Evolutionary conservation across 257 asterid species (phyloP), one percentile per base, ranked within the genome.

Genomic region (Nicotiana tomentosiformis): DNA sequence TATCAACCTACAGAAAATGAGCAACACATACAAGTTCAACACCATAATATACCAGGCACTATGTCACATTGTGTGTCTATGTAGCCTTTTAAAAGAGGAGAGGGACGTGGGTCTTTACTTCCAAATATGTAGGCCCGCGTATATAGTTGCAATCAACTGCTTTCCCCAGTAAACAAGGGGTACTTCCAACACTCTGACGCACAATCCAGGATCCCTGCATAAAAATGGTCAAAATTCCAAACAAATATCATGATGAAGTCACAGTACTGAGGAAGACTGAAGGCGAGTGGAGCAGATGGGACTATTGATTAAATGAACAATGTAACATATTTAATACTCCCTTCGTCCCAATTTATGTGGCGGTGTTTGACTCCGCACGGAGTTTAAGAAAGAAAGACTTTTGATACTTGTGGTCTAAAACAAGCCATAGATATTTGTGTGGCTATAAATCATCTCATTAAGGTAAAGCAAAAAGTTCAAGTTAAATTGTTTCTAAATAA

Each of bases 161-260:
- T 84, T 93, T 95, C 84, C 99, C 98, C 49, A 95, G 90, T 82
- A 95, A 88, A 89, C 98, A 95, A 79, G 99, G 99, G 70, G 96
- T 90, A 93, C 98, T 94, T 86, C 98, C 99, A 87, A 95, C 99
- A 90, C 99, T 95, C 89, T 95, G 99, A n/a, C 97, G 99, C 82
- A 95, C 99, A 88, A 95, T 95, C 99, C 99, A 95, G 51, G 99
- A 95, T 76, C 98, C 99, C 99, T 95, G 80, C 84, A 84, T 37
- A 82, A 83, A 20, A 62, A 65, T 0, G 16, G 18, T 16, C 57
- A 49, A 26, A 49, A 46, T 9, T 43, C 14, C 8, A 37, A 65
- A 10, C 32, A 14, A 6, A 80, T 23, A 56, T 56, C 5, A 7
- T 18, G 17, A 56, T 56, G 62, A 56, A 53, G 20, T 56, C 62